A percentile compares a stretch with the other conserved stretches of the same genome.
These are phyloP conservation scores for Eucalyptus cladocalyx DNA, from an alignment of 345 rosid genomes.

Conservation along the genomic window DNA sequence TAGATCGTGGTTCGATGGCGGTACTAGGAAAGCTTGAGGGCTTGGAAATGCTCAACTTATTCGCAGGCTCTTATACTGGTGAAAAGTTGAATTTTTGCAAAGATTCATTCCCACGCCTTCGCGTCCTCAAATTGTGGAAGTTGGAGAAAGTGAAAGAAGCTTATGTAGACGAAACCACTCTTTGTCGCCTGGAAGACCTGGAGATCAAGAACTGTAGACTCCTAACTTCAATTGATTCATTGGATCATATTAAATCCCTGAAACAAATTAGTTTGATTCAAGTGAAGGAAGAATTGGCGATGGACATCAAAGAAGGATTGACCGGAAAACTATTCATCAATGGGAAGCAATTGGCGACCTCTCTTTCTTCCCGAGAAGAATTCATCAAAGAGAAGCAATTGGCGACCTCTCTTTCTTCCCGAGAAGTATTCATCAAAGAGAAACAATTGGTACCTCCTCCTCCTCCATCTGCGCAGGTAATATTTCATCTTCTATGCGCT, in stretches of 20 bases:
- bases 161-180: neutral
- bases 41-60: conserved; percentile 12
- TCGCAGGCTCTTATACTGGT: conserved; percentile 5
- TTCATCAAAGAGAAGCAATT: too few relatives aligned
- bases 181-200: neutral
- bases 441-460: neutral
- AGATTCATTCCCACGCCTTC: conserved; percentile 7
- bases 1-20: conserved; percentile 1
- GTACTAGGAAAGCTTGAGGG: neutral
- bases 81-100: neutral
- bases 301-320: fast-evolving
- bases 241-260: neutral
- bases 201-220: neutral
- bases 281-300: neutral
- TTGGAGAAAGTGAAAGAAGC: neutral
- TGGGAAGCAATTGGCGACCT: neutral
- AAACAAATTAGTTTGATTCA: neutral
- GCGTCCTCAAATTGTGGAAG: conserved; percentile 21
- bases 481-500: fast-evolving
- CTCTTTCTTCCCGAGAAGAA: too few relatives aligned
- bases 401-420: neutral
- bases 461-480: neutral
- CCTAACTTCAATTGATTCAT: neutral
- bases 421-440: neutral
- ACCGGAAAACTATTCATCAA: neutral